Evolutionary conservation across 352 stramenopile genomes (phyloP).

Genomic region (Pythium rishiriense): DNA sequence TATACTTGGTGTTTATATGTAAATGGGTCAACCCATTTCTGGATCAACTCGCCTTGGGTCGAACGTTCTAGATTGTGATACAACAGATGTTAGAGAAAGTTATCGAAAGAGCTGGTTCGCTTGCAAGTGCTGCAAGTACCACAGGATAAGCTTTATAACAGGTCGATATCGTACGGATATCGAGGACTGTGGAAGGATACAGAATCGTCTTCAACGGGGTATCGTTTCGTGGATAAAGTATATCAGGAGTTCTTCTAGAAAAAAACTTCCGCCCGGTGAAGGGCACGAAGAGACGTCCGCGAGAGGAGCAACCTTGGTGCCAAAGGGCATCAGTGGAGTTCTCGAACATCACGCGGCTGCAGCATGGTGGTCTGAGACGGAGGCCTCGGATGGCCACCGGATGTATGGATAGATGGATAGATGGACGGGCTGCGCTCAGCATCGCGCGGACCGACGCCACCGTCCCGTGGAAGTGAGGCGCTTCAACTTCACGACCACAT

Average conservation of each 20-base stretch:
- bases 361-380: too few relatives aligned
- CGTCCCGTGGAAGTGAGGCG: too few relatives aligned
- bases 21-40: not conserved
- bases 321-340: not conserved
- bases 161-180: not conserved
- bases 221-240: not conserved
- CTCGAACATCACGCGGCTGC: too few relatives aligned
- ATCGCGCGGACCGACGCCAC: too few relatives aligned
- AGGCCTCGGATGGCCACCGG: too few relatives aligned
- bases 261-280: not conserved
- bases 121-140: not conserved
- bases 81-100: slow-evolving; percentile 7
- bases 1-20: not conserved
- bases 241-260: not conserved
- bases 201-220: not conserved
- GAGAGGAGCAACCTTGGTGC: not conserved
- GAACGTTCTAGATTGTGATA: slow-evolving; percentile 77
- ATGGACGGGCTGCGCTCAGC: too few relatives aligned
- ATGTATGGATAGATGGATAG: too few relatives aligned
- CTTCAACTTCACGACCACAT: too few relatives aligned
- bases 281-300: not conserved
- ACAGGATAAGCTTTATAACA: not conserved
- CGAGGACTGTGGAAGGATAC: not conserved
- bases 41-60: slow-evolving; percentile 31
- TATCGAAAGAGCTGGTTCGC: not conserved